Percentiles rank a stretch among this genome's conserved stretches.
Evolutionary conservation across 371 early-diverging fungal species (phyloP).

Genomic region (Lichtheimia ramosa): DNA sequence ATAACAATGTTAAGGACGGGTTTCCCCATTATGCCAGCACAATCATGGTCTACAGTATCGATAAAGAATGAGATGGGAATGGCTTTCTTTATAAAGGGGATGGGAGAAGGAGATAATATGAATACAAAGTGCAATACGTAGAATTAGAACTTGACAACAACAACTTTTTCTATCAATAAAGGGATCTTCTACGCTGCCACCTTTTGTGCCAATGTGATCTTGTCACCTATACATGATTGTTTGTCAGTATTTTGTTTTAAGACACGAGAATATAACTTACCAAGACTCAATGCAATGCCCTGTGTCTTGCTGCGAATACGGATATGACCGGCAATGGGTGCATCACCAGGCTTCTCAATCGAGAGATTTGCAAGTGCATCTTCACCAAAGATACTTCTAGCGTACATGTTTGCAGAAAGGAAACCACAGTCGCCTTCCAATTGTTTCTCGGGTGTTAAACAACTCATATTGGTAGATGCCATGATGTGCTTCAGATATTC

Average conservation of each 20-base stretch:
- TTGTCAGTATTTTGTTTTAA: too few species aligned
- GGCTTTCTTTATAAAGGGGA: too few species aligned
- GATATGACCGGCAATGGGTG: slow-evolving; percentile 91
- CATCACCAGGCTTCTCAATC: slow-evolving; percentile 79
- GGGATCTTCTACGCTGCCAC: slow-evolving; percentile 15
- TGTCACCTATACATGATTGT: slow-evolving; percentile 31
- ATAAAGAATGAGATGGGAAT: too few species aligned
- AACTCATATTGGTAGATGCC: slow-evolving; percentile 94
- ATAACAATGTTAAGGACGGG: too few species aligned
- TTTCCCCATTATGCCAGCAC: too few species aligned
- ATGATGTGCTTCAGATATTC: slow-evolving; percentile 88
- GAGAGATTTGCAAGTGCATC: slow-evolving; percentile 96
- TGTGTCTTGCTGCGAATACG: slow-evolving; percentile 97
- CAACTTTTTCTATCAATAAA: too few species aligned
- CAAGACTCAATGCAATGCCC: slow-evolving; percentile 94
- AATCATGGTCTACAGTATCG: too few species aligned
- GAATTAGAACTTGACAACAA: too few species aligned
- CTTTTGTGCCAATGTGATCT: slow-evolving; percentile 65
- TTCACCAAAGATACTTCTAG: slow-evolving; percentile 95
- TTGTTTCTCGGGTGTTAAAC: slow-evolving; percentile 90
- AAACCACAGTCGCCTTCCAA: slow-evolving; percentile 94
- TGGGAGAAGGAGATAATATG: too few species aligned
- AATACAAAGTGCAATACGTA: too few species aligned
- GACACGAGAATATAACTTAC: slow-evolving; percentile 30
- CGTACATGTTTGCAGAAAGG: slow-evolving; percentile 95